Evolutionary conservation across 805 yeast genomes (phyloP).

Genomic region (Candida piceae): DNA sequence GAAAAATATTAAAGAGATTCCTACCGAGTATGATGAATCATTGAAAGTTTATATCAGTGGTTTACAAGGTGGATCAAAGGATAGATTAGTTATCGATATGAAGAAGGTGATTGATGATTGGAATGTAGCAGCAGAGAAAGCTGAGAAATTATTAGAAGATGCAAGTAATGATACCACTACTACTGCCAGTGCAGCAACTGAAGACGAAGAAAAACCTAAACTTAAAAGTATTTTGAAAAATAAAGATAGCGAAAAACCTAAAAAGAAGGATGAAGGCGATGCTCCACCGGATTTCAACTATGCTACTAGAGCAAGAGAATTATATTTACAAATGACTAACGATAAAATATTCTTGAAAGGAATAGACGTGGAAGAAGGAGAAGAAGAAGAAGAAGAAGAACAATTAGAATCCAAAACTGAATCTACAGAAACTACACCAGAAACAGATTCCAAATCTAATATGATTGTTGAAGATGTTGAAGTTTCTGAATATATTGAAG

Average conservation of each 20-base stretch:
- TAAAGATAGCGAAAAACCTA: neutral
- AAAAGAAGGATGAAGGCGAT: conserved; percentile 7
- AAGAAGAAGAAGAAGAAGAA: conserved; percentile 23
- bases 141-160: conserved; percentile 36
- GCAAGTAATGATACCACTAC: conserved; percentile 10
- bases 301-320: conserved; percentile 36
- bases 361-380: conserved; percentile 13
- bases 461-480: conserved; percentile 40
- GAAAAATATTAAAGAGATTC: conserved; percentile 52
- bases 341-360: conserved; percentile 34
- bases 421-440: no score
- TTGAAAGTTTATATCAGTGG: conserved; percentile 51
- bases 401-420: conserved; percentile 9
- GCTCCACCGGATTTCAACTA: conserved; percentile 31
- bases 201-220: conserved; percentile 19
- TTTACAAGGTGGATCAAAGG: conserved; percentile 66
- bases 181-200: conserved; percentile 8
- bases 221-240: neutral
- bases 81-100: conserved; percentile 48
- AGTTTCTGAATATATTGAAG: conserved; percentile 31
- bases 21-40: conserved; percentile 46
- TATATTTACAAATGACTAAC: conserved; percentile 33
- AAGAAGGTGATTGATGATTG: conserved; percentile 44
- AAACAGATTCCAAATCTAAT: conserved; percentile 20
- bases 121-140: conserved; percentile 46